phyloP scores from a whole-genome alignment of 2,329 filamentous ascomycete species.

The Aspergillus melleus region DNA sequence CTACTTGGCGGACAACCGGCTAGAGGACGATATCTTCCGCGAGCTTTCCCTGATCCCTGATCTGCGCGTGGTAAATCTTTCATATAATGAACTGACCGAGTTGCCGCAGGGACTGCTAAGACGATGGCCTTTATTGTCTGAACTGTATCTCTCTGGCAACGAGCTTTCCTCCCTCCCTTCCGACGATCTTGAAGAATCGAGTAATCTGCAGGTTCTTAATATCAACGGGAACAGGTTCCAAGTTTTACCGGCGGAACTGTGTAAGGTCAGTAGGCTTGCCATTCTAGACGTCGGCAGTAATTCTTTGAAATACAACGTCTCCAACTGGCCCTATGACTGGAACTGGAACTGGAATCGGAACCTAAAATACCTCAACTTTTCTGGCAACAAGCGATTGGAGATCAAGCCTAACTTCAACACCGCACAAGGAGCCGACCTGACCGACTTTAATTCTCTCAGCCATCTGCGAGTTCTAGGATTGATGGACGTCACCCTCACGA shows the following conservation, averaged over 20 bases:
- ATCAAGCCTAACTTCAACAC: slow-evolving; percentile 67
- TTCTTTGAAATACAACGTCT: slow-evolving; percentile 95
- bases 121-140: slow-evolving; percentile 84
- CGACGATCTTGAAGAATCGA: slow-evolving; percentile 89
- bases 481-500: slow-evolving; percentile 97
- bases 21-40: slow-evolving; percentile 94
- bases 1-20: slow-evolving; percentile 87
- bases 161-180: slow-evolving; percentile 87
- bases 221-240: slow-evolving; percentile 99
- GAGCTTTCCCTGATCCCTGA: slow-evolving; percentile 81
- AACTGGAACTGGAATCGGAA: slow-evolving; percentile 99
- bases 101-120: slow-evolving; percentile 85
- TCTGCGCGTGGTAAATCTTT: slow-evolving; percentile 84
- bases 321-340: slow-evolving; percentile 99
- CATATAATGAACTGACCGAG: slow-evolving; percentile 92
- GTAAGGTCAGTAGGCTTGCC: slow-evolving; percentile 86
- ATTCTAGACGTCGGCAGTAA: slow-evolving; percentile 96
- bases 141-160: slow-evolving; percentile 94
- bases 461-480: slow-evolving; percentile 86
- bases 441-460: slow-evolving; percentile 81
- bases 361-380: slow-evolving; percentile 90
- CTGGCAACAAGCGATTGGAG: slow-evolving; percentile 92
- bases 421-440: slow-evolving; percentile 67
- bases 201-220: slow-evolving; percentile 82
- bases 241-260: slow-evolving; percentile 90